Evolutionary conservation across 441 rosid genomes (phyloP), one percentile per base, ranked within the genome.

Genomic region (Gossypium trilobum): DNA sequence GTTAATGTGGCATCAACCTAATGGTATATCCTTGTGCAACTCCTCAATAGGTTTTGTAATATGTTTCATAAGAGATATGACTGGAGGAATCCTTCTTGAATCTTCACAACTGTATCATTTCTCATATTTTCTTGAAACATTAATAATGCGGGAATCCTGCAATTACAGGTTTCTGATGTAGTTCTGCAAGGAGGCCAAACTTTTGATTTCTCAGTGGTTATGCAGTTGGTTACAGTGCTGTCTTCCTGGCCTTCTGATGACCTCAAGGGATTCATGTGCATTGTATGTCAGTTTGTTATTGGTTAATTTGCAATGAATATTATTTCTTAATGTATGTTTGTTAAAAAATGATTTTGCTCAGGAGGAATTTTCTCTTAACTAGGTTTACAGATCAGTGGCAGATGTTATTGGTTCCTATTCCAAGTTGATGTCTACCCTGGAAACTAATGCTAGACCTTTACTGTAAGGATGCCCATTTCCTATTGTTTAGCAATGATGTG

Each of bases 361-460:
- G 63, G 73, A 25, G 48, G 23, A 70, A 68, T 33, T 56, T 64
- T 64, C 10, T 33, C 39, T 25, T 19, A 73, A 81, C 75, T 85
- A 94, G 99, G 97, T 94, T 73, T 88, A 87, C 85, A 92, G 91
- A 82, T 86, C 97, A 61, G 89, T 92, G 73, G 92, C 99, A 33
- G 94, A 94, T 71, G 92, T 90, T 81, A 80, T 91, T 80, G 99
- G 97, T 79, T 94, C 97, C 73, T 94, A 88, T 84, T 91, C 99
- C 70, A 91, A 87, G 85, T 94, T 90, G 94, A 86, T 94, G 74
- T 84, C 94, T 82, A 71, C 86, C 78, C 83, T 78, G 76, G 91
- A 87, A 80, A 81, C 82, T 80, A 84, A 87, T 70, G 77, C 88
- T 7, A 81, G 91, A 74, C 87, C 92, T 61, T 76, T 87, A 78